Base-by-base conservation (phyloP, 208 protist genomes). In the Trypanosomatidae sp. region DNA sequence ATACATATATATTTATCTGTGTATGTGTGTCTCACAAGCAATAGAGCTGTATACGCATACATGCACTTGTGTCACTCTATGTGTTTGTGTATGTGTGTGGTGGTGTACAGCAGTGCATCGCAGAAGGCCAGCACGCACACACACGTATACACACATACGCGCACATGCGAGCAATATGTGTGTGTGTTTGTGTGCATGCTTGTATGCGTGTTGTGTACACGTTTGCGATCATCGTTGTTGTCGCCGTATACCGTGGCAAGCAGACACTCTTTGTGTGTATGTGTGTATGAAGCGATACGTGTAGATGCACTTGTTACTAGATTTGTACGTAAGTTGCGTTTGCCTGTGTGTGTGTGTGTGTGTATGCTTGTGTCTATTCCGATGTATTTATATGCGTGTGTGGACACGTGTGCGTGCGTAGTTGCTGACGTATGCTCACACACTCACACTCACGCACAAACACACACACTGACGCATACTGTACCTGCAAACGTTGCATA, bases 1-100 rank as follows among this genome's bases (percentile, higher is more conserved):
- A 11, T 44, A 19, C 21, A 4, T 52, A 41, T 43, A 5, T 15
- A 51, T 26, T 15, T 42, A 51, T 40, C 8, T 42, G 30, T 43
- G 18, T 43, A 39, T 49, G 10, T 39, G n/a, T 49, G 24, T 42
- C 25, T 15, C 18, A 8, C 6, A 4, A 42, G 20, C 4, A n/a
- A 8, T 10, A 8, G 37, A 20, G n/a, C n/a, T 35, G 19, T 23
- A 44, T 5, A 22, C 15, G 10, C 24, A 25, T 15, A 20, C 22
- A 19, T 23, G 48, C 46, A 16, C 39, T 43, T 21, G 20, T 27
- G 13, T 6, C 18, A 15, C 25, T 47, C 20, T 32, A n/a, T 27
- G 15, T 11, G 11, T 18, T n/a, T n/a, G n/a, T n/a, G n/a, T n/a
- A n/a, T n/a, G n/a, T n/a, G n/a, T n/a, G n/a, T n/a, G n/a, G n/a